A percentile compares a stretch with the other conserved stretches of the same genome.
Evolutionary conservation across 108 stramenopile species (phyloP).

Genomic region (Cylindrotheca fusiformis): DNA sequence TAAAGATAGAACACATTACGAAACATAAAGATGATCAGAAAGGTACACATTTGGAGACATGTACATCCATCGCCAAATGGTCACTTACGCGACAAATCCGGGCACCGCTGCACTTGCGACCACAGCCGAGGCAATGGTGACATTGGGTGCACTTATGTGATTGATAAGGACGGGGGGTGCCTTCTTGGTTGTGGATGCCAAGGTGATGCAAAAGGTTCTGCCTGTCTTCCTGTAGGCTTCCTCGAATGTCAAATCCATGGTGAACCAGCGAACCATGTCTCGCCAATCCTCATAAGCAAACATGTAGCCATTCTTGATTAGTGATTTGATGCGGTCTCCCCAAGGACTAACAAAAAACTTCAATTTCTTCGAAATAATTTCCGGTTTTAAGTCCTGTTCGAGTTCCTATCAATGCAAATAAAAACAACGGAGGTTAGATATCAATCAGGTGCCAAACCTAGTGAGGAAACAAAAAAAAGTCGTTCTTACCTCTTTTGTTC

Average conservation of each 20-base stretch:
- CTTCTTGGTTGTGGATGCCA: slow-evolving; percentile 87
- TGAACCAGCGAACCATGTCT: slow-evolving; percentile 73
- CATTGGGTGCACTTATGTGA: slow-evolving; percentile 95
- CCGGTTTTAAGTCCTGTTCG: slow-evolving; percentile 56
- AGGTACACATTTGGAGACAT: too few species aligned
- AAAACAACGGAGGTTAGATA: background rate
- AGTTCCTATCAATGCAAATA: slow-evolving; percentile 51
- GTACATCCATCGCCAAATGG: background rate
- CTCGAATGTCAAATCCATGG: slow-evolving; percentile 91
- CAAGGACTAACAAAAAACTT: slow-evolving; percentile 69
- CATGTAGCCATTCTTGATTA: slow-evolving; percentile 54
- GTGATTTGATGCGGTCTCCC: slow-evolving; percentile 52
- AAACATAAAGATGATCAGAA: too few species aligned
- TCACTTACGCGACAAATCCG: slow-evolving; percentile 74
- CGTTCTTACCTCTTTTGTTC: slow-evolving; percentile 69
- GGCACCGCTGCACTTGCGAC: slow-evolving; percentile 89
- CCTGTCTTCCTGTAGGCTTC: slow-evolving; percentile 98
- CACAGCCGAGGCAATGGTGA: slow-evolving; percentile 91
- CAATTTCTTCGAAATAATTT: slow-evolving; percentile 49
- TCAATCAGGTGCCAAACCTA: too few species aligned
- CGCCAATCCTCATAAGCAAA: slow-evolving; percentile 77
- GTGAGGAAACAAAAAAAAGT: too few species aligned
- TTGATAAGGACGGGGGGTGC: slow-evolving; percentile 93
- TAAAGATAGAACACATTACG: background rate
- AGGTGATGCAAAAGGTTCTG: slow-evolving; percentile 94